Percentiles rank a stretch among this genome's conserved stretches.
Conservation (phyloP, 2,329 filamentous ascomycete species). For the Pseudopyrenochaeta lycopersici region DNA sequence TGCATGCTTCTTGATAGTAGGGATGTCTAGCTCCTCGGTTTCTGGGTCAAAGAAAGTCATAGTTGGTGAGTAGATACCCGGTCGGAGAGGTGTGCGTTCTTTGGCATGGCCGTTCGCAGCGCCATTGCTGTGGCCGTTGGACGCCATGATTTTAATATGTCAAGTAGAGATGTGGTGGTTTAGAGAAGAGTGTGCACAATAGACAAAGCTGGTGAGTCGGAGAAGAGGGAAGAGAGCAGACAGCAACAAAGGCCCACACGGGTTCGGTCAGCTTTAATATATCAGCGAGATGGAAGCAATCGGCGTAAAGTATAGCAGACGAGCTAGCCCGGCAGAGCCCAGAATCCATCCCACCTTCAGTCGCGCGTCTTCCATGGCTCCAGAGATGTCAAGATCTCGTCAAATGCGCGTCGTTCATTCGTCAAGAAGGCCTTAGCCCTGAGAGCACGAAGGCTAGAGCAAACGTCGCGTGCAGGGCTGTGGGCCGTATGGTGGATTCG, state of each 20-base stretch:
- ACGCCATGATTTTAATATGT: slow-evolving; percentile 27
- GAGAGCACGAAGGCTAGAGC: slow-evolving; percentile 31
- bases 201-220: slow-evolving; percentile 12
- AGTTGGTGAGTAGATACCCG: slow-evolving; percentile 86
- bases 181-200: slow-evolving; percentile 8
- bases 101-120: slow-evolving; percentile 44
- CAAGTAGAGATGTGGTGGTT: slow-evolving; percentile 5
- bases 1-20: slow-evolving; percentile 81
- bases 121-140: slow-evolving; percentile 44
- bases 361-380: slow-evolving; percentile 30
- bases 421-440: slow-evolving; percentile 22
- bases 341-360: slow-evolving; percentile 41
- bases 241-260: slow-evolving; percentile 19
- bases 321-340: slow-evolving; percentile 41
- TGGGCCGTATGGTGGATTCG: slow-evolving; percentile 36
- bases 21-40: slow-evolving; percentile 85
- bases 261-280: slow-evolving; percentile 51
- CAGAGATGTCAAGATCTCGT: slow-evolving; percentile 31
- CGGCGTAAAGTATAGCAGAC: slow-evolving; percentile 40
- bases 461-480: slow-evolving; percentile 31
- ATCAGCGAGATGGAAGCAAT: slow-evolving; percentile 43
- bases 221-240: slow-evolving; percentile 25
- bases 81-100: slow-evolving; percentile 69
- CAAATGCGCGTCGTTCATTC: slow-evolving; percentile 36
- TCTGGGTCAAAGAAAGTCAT: slow-evolving; percentile 89